Percentiles rank a stretch among this genome's conserved stretches.
Conservation (phyloP, 2,329 filamentous ascomycete genomes). For the Achaetomium macrosporum region DNA sequence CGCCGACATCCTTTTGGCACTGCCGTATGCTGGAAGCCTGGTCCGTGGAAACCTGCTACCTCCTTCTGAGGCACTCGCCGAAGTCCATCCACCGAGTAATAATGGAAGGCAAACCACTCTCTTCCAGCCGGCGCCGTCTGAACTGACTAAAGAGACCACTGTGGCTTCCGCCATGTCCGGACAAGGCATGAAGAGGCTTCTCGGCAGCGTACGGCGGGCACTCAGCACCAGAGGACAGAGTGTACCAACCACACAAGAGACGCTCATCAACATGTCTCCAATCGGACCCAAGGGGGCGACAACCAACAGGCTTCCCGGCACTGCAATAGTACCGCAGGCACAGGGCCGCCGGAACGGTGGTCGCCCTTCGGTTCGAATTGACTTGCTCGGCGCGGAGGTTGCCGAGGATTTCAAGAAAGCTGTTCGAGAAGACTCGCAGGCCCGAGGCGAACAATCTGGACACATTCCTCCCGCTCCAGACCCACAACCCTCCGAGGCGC, state of each 20-base stretch:
- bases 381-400: constrained; percentile 73
- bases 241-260: constrained; percentile 40
- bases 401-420: constrained; percentile 74
- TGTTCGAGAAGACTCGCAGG: constrained; percentile 58
- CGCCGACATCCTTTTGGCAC: constrained; percentile 52
- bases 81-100: constrained; percentile 52
- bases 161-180: constrained; percentile 55
- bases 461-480: constrained; percentile 23
- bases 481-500: constrained; percentile 19
- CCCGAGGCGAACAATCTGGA: constrained; percentile 32
- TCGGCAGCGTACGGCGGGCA: constrained; percentile 79
- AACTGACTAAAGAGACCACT: constrained; percentile 39
- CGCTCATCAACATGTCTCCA: constrained; percentile 43
- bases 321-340: constrained; percentile 54
- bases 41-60: constrained; percentile 82
- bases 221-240: constrained; percentile 57
- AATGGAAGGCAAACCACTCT: constrained; percentile 49
- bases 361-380: constrained; percentile 61
- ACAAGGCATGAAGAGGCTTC: constrained; percentile 76
- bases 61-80: constrained; percentile 75
- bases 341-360: constrained; percentile 38
- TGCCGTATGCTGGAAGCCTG: constrained; percentile 72
- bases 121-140: constrained; percentile 37
- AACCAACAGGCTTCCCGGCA: constrained; percentile 53
- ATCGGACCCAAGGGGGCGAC: constrained; percentile 48